Conservation (phyloP, 495 filamentous ascomycete species). For the Ascobolus immersus region DNA sequence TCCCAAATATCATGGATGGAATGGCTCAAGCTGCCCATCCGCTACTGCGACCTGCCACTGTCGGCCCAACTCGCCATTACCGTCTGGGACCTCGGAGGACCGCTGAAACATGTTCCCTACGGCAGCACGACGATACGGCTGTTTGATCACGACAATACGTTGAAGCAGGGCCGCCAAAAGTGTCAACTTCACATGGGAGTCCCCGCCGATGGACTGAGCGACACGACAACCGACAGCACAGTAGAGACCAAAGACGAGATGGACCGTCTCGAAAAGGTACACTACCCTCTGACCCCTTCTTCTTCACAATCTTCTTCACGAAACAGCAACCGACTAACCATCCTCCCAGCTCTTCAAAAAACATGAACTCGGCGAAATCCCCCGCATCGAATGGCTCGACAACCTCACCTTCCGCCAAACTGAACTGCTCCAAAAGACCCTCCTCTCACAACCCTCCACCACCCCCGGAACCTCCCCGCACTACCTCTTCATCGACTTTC, state of each 20-base stretch:
- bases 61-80: conserved; percentile 75
- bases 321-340: background rate
- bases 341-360: conserved; percentile 63
- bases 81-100: conserved; percentile 75
- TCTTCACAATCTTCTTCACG: background rate
- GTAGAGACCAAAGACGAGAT: conserved; percentile 26
- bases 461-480: conserved; percentile 12
- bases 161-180: conserved; percentile 79
- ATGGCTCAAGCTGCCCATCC: conserved; percentile 72
- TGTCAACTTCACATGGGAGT: conserved; percentile 61
- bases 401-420: conserved; percentile 69
- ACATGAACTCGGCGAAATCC: conserved; percentile 91
- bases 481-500: conserved; percentile 62
- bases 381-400: conserved; percentile 81
- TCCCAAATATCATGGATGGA: conserved; percentile 69
- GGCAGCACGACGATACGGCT: conserved; percentile 47
- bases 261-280: conserved; percentile 15
- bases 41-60: conserved; percentile 50
- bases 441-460: conserved; percentile 10
- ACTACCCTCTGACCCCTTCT: background rate
- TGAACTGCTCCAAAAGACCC: conserved; percentile 26
- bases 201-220: conserved; percentile 63
- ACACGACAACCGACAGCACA: conserved; percentile 40
- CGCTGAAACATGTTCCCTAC: conserved; percentile 39
- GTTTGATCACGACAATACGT: conserved; percentile 72